phyloP scores from a whole-genome alignment of 148 eudicot species.

The Fagopyrum homotropicum region DNA sequence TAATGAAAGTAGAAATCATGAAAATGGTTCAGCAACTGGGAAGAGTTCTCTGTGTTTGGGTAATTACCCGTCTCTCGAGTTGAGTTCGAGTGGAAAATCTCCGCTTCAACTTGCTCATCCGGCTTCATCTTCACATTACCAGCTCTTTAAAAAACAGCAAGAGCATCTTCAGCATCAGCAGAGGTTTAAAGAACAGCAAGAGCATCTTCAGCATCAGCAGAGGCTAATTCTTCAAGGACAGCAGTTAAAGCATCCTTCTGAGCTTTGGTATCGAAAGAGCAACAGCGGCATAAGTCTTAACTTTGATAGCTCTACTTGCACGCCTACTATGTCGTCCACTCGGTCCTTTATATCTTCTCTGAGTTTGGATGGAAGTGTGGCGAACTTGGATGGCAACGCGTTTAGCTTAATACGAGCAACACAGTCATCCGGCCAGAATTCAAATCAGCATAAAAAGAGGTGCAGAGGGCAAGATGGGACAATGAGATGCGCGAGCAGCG shows the following conservation, averaged over 20 bases:
- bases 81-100: constrained; percentile 37
- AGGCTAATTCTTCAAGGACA: constrained; percentile 39
- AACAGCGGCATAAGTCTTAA: constrained; percentile 65
- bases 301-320: constrained; percentile 56
- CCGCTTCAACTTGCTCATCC: constrained; percentile 41
- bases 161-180: constrained; percentile 30
- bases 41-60: constrained; percentile 50
- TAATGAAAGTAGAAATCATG: constrained; percentile 29
- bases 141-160: constrained; percentile 25
- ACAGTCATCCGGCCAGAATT: constrained; percentile 47
- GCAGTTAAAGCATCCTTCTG: constrained; percentile 55
- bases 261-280: constrained; percentile 45
- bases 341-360: constrained; percentile 76
- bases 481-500: constrained; percentile 57
- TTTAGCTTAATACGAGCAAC: constrained; percentile 52
- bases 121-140: constrained; percentile 23
- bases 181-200: constrained; percentile 20
- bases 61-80: constrained; percentile 34
- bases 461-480: constrained; percentile 77
- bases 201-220: constrained; percentile 29
- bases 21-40: constrained; percentile 39
- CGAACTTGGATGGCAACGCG: constrained; percentile 47
- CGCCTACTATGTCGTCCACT: constrained; percentile 72
- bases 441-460: constrained; percentile 46
- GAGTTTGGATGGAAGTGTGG: constrained; percentile 78